Conservation (phyloP, 768 basidiomycete genomes). For the Imleria badia region DNA sequence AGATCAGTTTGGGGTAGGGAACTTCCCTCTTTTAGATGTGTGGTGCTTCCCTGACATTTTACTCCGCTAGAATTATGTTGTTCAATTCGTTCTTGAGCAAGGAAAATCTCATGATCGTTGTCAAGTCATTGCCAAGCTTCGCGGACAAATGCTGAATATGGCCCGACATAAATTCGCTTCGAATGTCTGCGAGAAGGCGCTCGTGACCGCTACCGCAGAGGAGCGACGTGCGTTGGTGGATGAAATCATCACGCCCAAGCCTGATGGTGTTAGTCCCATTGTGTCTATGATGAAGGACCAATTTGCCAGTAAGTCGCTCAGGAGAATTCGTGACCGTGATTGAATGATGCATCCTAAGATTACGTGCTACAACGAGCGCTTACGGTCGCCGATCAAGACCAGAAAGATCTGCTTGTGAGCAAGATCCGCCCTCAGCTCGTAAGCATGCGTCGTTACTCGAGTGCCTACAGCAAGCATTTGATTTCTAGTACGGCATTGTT, state of each 20-base stretch:
- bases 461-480: conserved; percentile 78
- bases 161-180: conserved; percentile 92
- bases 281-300: conserved; percentile 84
- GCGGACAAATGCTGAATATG: conserved; percentile 76
- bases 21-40: neutral
- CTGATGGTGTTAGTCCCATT: conserved; percentile 65
- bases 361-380: conserved; percentile 86
- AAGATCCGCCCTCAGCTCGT: conserved; percentile 66
- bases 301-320: conserved; percentile 70
- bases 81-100: conserved; percentile 88
- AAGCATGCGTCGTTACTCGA: conserved; percentile 70
- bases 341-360: conserved; percentile 43
- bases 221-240: conserved; percentile 71
- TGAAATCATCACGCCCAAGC: conserved; percentile 69
- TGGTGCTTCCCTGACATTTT: conserved; percentile 5
- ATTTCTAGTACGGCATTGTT: conserved; percentile 59
- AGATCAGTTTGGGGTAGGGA: conserved; percentile 85
- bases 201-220: conserved; percentile 61
- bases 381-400: conserved; percentile 64
- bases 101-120: conserved; percentile 69
- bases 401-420: conserved; percentile 62
- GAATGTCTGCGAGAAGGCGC: conserved; percentile 93
- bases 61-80: conserved; percentile 80
- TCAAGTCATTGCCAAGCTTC: conserved; percentile 64
- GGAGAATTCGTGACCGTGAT: neutral